These are phyloP conservation scores for Murraya koenigii DNA, from an alignment of 345 rosid genomes.

Conservation along the genomic window DNA sequence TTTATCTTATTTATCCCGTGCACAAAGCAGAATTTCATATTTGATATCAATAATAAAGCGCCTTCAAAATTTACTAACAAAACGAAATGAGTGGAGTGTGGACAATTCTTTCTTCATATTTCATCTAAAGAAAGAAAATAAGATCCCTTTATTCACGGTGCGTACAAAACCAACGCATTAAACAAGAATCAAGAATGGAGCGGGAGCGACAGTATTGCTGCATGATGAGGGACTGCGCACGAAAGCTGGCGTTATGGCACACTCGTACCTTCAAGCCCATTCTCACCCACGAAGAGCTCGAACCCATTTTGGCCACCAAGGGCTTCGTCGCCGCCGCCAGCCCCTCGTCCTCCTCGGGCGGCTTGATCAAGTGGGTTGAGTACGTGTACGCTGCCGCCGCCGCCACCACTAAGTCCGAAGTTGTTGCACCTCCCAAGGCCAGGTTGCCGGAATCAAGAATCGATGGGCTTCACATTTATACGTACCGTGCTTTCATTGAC, in stretches of 20 bases:
- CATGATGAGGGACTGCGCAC: slow-evolving; percentile 47
- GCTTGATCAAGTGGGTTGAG: slow-evolving; percentile 33
- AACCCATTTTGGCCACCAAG: slow-evolving; percentile 39
- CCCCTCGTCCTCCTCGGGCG: no score
- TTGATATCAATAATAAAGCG: not conserved
- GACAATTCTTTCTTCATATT: not conserved
- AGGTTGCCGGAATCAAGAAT: slow-evolving; percentile 49
- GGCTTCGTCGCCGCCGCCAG: slow-evolving; percentile 38
- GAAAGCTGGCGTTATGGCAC: slow-evolving; percentile 56
- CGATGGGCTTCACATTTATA: slow-evolving; percentile 50
- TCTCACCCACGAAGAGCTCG: slow-evolving; percentile 48
- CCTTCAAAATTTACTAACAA: not conserved
- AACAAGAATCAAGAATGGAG: no score
- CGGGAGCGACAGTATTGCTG: slow-evolving; percentile 20
- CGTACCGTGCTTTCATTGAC: slow-evolving; percentile 50
- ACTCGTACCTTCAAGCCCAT: slow-evolving; percentile 53
- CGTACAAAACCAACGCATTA: no score
- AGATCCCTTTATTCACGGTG: not conserved
- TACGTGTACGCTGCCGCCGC: slow-evolving; percentile 26
- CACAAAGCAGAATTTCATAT: no score
- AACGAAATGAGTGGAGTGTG: not conserved
- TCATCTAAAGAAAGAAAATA: no score
- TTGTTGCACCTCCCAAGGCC: slow-evolving; percentile 24
- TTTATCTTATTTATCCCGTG: no score
- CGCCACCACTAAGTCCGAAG: not conserved